Conservation (phyloP, 2,329 filamentous ascomycete genomes). For the Colletotrichum viniferum region DNA sequence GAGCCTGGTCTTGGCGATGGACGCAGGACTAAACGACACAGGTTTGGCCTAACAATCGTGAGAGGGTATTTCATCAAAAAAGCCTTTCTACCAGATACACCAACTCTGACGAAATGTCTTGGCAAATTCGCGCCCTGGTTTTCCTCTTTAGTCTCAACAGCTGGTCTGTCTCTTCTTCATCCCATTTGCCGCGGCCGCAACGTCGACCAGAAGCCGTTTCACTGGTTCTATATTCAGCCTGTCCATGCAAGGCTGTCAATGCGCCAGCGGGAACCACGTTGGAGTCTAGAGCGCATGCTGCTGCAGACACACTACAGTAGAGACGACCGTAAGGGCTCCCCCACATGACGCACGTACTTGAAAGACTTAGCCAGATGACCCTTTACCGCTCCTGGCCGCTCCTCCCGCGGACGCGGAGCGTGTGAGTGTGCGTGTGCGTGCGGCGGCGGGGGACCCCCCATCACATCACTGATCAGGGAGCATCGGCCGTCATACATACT, state of each 20-base stretch:
- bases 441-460: neutral
- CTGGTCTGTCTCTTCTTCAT: neutral
- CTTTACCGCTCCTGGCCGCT: neutral
- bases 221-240: constrained; percentile 4
- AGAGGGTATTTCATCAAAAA: neutral
- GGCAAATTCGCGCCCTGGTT: neutral
- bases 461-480: neutral
- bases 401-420: neutral
- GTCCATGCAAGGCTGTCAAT: neutral
- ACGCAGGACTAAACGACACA: neutral
- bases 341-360: neutral
- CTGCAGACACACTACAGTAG: neutral
- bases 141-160: neutral
- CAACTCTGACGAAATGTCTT: neutral
- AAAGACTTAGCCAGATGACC: neutral
- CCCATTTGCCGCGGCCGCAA: neutral
- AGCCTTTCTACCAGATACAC: constrained; percentile 14
- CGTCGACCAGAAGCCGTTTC: neutral
- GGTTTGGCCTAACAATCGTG: neutral
- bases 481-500: neutral
- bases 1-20: constrained; percentile 2
- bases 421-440: neutral
- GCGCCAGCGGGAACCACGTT: neutral
- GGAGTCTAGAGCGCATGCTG: neutral
- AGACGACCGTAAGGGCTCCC: neutral